A percentile compares a stretch with the other conserved stretches of the same genome.
These are phyloP conservation scores for Geranomyces michiganensis DNA, from an alignment of 192 early-diverging fungal genomes.

Conservation along the genomic window DNA sequence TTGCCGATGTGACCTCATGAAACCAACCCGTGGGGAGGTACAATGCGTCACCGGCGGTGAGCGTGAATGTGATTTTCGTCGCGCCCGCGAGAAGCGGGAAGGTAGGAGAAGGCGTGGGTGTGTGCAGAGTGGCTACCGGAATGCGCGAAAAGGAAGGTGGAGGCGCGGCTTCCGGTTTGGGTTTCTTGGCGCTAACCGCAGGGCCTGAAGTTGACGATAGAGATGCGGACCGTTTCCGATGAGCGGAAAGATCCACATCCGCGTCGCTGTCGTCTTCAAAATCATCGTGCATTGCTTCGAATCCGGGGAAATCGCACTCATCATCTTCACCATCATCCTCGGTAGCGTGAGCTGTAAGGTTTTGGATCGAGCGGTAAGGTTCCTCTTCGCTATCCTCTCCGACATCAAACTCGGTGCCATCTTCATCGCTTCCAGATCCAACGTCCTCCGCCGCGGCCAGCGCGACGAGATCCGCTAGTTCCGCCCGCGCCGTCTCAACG, in stretches of 20 bases:
- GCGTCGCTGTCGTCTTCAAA: constrained; percentile 23
- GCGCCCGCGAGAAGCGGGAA: constrained; percentile 30
- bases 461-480: not conserved
- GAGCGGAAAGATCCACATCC: too few species aligned
- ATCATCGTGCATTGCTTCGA: not conserved
- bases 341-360: not conserved
- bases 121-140: not conserved
- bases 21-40: constrained; percentile 50
- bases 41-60: constrained; percentile 27
- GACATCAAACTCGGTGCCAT: constrained; percentile 25
- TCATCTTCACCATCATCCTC: constrained; percentile 11
- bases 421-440: constrained; percentile 16
- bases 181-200: constrained; percentile 14
- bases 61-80: constrained; percentile 15
- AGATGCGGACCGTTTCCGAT: not conserved
- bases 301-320: not conserved
- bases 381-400: constrained; percentile 26
- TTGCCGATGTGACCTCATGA: constrained; percentile 38
- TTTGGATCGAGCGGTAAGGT: not conserved
- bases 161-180: not conserved
- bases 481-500: not conserved
- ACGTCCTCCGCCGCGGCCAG: constrained; percentile 20
- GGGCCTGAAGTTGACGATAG: constrained; percentile 34
- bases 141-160: constrained; percentile 3
- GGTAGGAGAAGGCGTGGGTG: not conserved